Conservation (phyloP, 148 eudicot species). For the Silene uniflora region DNA sequence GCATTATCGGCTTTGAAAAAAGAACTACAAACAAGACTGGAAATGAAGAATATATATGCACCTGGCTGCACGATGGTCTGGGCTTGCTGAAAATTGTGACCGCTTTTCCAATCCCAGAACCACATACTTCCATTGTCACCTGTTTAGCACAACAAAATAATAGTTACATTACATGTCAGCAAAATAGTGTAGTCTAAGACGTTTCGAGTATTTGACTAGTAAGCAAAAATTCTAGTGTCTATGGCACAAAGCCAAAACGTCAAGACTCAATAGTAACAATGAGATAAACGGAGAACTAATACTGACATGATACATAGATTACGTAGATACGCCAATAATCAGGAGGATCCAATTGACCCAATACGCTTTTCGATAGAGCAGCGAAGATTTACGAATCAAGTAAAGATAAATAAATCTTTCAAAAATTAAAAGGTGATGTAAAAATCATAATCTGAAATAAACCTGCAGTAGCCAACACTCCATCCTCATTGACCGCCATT, state of each 20-base stretch:
- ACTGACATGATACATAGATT: background rate
- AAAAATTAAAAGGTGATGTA: background rate
- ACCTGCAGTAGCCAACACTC: constrained; percentile 95
- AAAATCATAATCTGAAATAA: background rate
- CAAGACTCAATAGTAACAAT: background rate
- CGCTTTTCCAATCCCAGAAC: constrained; percentile 99
- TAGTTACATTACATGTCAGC: background rate
- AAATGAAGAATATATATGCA: constrained; percentile 22
- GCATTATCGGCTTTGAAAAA: background rate
- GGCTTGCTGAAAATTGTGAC: constrained; percentile 91
- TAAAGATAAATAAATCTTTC: background rate
- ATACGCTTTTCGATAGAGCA: background rate
- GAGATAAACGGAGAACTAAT: background rate
- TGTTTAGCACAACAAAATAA: constrained; percentile 3
- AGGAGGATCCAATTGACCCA: background rate
- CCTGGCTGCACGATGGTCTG: constrained; percentile 98
- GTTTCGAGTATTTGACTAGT: background rate
- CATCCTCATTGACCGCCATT: constrained; percentile 92
- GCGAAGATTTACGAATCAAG: background rate
- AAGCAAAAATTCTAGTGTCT: background rate
- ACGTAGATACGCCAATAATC: background rate
- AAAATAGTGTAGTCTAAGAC: background rate
- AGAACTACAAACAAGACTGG: background rate
- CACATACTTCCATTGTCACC: constrained; percentile 98
- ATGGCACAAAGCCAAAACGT: background rate